Conservation (phyloP, 176 grass and related monocot genomes). For the Rhynchospora breviuscula region DNA sequence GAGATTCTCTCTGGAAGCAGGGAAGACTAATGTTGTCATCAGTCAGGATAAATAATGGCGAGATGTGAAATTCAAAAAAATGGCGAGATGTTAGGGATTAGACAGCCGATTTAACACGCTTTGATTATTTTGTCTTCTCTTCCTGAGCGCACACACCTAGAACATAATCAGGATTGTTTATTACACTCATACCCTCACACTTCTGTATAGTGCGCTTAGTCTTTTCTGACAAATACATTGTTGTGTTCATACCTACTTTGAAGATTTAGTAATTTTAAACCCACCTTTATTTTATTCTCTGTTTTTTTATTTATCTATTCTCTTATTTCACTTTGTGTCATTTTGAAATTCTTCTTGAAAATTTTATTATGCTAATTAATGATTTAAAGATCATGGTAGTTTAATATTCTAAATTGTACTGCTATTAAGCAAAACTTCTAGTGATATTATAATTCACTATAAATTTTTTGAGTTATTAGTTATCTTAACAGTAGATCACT, state of each 20-base stretch:
- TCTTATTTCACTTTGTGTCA: background rate
- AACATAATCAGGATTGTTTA: background rate
- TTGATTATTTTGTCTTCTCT: constrained; percentile 4
- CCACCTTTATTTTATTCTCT: background rate
- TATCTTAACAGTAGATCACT: too few relatives aligned
- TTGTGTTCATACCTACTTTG: too few relatives aligned
- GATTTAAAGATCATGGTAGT: background rate
- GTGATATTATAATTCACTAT: too few relatives aligned
- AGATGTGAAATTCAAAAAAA: too few relatives aligned
- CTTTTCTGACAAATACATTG: too few relatives aligned
- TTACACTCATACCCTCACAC: background rate
- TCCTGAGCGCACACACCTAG: background rate
- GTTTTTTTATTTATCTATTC: background rate
- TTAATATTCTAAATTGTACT: background rate
- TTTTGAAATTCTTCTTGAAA: background rate
- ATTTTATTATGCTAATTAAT: background rate
- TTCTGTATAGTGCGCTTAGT: background rate
- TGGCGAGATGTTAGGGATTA: background rate
- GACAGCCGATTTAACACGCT: background rate
- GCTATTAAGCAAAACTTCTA: background rate
- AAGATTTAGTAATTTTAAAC: background rate
- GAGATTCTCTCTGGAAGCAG: background rate
- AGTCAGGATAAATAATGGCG: background rate
- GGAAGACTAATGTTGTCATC: background rate
- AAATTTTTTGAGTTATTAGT: too few relatives aligned